Percentiles rank a stretch among this genome's conserved stretches.
Evolutionary conservation across 208 protist species (phyloP).

Genomic region (Tetramitus jugosus): DNA sequence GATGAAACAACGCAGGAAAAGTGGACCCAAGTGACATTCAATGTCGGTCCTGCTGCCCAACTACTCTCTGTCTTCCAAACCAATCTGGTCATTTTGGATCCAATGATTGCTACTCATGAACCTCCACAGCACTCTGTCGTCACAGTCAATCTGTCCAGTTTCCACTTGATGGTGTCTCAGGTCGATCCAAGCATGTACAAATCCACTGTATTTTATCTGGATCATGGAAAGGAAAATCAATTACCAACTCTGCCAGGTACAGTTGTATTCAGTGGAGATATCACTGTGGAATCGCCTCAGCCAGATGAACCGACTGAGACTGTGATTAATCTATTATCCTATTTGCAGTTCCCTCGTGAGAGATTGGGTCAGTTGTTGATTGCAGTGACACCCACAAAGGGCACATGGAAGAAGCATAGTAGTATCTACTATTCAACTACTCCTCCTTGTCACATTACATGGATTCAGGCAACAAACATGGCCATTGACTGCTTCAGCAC

Average conservation of each 20-base stretch:
- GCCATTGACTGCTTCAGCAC: not conserved
- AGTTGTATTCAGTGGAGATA: too few relatives aligned
- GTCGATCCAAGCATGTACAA: not conserved
- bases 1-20: too few relatives aligned
- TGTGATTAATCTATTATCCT: not conserved
- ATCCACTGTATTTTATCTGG: not conserved
- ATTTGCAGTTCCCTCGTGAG: not conserved
- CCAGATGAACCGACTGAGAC: not conserved
- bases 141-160: not conserved
- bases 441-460: not conserved
- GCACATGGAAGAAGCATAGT: not conserved
- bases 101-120: too few relatives aligned
- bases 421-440: not conserved
- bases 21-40: too few relatives aligned
- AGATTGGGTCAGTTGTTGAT: not conserved
- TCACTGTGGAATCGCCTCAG: not conserved
- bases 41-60: too few relatives aligned
- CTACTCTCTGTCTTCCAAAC: too few relatives aligned
- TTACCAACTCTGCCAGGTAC: too few relatives aligned
- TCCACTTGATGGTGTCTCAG: not conserved
- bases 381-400: not conserved
- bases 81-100: too few relatives aligned
- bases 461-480: constrained; percentile 2
- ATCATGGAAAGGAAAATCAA: too few relatives aligned
- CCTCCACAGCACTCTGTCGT: not conserved